Evolutionary conservation across 2,329 filamentous ascomycete species (phyloP).

Genomic region (Pseudogymnoascus sp.): DNA sequence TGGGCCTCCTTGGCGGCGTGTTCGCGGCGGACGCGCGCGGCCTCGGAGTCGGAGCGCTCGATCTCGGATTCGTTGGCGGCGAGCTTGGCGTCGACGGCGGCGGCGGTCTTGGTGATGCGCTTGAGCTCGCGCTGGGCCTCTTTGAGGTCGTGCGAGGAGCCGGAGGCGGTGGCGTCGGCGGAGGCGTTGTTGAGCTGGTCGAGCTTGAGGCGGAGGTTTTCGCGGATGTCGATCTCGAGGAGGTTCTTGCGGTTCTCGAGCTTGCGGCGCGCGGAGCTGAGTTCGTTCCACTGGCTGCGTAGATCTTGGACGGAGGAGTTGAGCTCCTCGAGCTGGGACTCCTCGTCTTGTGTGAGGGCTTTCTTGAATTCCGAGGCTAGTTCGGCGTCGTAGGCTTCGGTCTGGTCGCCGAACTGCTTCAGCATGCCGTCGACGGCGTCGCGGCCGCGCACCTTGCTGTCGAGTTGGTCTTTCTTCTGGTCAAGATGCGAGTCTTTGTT

Average conservation of each 20-base stretch:
- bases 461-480: conserved; percentile 63
- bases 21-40: conserved; percentile 33
- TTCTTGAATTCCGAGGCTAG: conserved; percentile 86
- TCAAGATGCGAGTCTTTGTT: conserved; percentile 68
- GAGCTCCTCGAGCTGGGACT: conserved; percentile 66
- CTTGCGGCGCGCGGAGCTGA: conserved; percentile 65
- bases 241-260: conserved; percentile 74
- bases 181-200: conserved; percentile 76
- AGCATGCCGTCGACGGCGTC: conserved; percentile 68
- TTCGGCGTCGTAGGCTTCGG: conserved; percentile 72
- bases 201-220: conserved; percentile 78
- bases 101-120: conserved; percentile 62
- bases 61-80: conserved; percentile 67
- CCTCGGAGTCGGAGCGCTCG: conserved; percentile 41
- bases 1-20: conserved; percentile 59
- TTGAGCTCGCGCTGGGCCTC: conserved; percentile 76
- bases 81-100: conserved; percentile 59
- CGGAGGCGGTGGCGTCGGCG: conserved; percentile 57
- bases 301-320: conserved; percentile 63
- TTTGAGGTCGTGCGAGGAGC: conserved; percentile 58
- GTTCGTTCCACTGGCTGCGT: conserved; percentile 66
- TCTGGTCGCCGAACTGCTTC: conserved; percentile 65
- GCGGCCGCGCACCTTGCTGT: conserved; percentile 55
- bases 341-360: conserved; percentile 73
- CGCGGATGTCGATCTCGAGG: conserved; percentile 79